A percentile compares a stretch with the other conserved stretches of the same genome.
Conservation (phyloP, 768 basidiomycete genomes). For the Tubosaeta brunneosetosa region DNA sequence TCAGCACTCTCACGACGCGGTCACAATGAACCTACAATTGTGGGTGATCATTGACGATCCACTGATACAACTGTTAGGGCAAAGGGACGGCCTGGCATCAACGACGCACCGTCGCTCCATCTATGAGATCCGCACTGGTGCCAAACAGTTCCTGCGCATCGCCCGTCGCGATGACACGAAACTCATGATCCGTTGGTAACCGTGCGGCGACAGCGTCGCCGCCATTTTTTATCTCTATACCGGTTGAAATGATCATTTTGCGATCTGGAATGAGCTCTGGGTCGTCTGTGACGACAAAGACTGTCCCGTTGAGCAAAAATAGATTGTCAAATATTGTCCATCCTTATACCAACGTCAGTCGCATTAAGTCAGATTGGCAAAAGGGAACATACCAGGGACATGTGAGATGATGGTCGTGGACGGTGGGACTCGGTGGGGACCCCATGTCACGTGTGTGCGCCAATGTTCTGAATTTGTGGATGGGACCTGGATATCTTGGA, state of each 20-base stretch:
- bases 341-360: conserved; percentile 39
- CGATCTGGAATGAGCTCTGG: conserved; percentile 63
- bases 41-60: conserved; percentile 77
- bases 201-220: conserved; percentile 51
- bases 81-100: neutral
- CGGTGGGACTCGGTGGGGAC: conserved; percentile 35
- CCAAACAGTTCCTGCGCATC: conserved; percentile 71
- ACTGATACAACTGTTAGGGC: conserved; percentile 36
- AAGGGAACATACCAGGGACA: conserved; percentile 52
- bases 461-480: conserved; percentile 22
- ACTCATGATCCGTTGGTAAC: conserved; percentile 72
- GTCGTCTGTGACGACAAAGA: conserved; percentile 76
- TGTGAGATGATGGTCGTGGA: conserved; percentile 69
- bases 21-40: conserved; percentile 64
- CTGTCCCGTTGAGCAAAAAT: conserved; percentile 75
- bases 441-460: conserved; percentile 39
- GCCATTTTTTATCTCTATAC: conserved; percentile 52
- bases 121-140: conserved; percentile 63
- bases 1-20: neutral
- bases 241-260: conserved; percentile 68
- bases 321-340: conserved; percentile 89
- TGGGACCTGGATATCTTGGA: conserved; percentile 7
- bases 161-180: conserved; percentile 66
- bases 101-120: conserved; percentile 60
- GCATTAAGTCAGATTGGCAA: neutral